A percentile compares a stretch with the other conserved stretches of the same genome.
phyloP scores from a whole-genome alignment of 2,329 filamentous ascomycete species.

The Cercospora brassicicola region DNA sequence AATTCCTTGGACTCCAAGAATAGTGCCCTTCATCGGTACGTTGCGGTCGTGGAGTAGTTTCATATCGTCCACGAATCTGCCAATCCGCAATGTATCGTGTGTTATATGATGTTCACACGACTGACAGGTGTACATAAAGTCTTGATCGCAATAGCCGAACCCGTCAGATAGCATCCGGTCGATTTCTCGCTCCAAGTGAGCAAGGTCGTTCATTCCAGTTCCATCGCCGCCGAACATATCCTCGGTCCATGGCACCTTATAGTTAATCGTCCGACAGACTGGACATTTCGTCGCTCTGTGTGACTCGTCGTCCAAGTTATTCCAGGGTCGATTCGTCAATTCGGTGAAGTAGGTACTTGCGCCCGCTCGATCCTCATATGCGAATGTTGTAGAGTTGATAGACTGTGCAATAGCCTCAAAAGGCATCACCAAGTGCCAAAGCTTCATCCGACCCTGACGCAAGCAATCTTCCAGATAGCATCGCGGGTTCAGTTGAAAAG shows the following conservation, averaged over 20 bases:
- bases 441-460: conserved; percentile 54
- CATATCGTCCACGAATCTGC: conserved; percentile 62
- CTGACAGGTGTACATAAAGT: conserved; percentile 54
- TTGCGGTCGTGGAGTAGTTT: conserved; percentile 49
- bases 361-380: conserved; percentile 50
- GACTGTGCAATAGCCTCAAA: conserved; percentile 61
- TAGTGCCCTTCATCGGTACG: conserved; percentile 66
- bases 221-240: not conserved
- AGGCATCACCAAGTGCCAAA: conserved; percentile 66
- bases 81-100: conserved; percentile 61
- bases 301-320: conserved; percentile 56
- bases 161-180: conserved; percentile 45
- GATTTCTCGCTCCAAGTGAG: conserved; percentile 36
- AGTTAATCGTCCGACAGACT: conserved; percentile 44
- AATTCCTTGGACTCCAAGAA: conserved; percentile 58
- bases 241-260: conserved; percentile 60
- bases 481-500: conserved; percentile 75
- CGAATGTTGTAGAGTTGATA: conserved; percentile 60
- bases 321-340: conserved; percentile 57
- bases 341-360: conserved; percentile 52
- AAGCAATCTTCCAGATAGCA: conserved; percentile 73
- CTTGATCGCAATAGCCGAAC: conserved; percentile 61
- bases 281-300: conserved; percentile 58
- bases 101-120: conserved; percentile 54
- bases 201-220: conserved; percentile 1